phyloP scores from a whole-genome alignment of 2,329 filamentous ascomycete species.

The Pyrenochaeta sp. region DNA sequence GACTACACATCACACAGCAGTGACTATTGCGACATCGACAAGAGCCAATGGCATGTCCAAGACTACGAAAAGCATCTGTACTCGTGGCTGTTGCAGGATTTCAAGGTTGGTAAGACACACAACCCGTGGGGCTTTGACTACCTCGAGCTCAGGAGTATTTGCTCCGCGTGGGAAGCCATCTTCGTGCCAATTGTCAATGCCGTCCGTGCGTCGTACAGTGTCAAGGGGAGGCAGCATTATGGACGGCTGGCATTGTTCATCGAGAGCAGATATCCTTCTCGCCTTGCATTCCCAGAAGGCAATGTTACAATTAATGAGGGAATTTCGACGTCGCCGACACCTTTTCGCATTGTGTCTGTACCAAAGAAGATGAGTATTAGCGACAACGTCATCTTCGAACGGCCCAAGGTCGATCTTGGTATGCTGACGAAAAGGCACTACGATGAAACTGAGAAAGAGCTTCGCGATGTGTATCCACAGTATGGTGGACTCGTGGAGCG shows the following conservation, averaged over 20 bases:
- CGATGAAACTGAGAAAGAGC: slow-evolving; percentile 36
- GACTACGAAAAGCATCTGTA: slow-evolving; percentile 45
- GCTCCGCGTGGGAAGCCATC: slow-evolving; percentile 38
- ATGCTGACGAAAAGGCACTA: slow-evolving; percentile 31
- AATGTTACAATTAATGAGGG: slow-evolving; percentile 27
- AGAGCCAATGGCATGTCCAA: slow-evolving; percentile 32
- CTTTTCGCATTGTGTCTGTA: slow-evolving; percentile 30
- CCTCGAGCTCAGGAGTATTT: slow-evolving; percentile 38
- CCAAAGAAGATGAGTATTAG: slow-evolving; percentile 9
- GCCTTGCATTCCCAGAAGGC: slow-evolving; percentile 41
- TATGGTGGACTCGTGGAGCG: slow-evolving; percentile 44
- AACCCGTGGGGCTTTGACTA: slow-evolving; percentile 38
- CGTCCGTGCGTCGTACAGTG: slow-evolving; percentile 37
- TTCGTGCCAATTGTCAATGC: slow-evolving; percentile 43
- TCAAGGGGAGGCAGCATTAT: slow-evolving; percentile 37
- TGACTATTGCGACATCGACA: slow-evolving; percentile 33
- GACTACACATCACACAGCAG: slow-evolving; percentile 19
- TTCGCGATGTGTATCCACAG: slow-evolving; percentile 38
- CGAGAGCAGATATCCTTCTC: slow-evolving; percentile 36
- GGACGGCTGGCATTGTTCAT: slow-evolving; percentile 43
- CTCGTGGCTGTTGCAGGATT: slow-evolving; percentile 43
- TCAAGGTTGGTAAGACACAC: slow-evolving; percentile 40
- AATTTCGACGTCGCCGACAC: slow-evolving; percentile 24
- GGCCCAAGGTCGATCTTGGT: slow-evolving; percentile 1
- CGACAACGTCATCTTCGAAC: background rate